Conservation (phyloP, 176 grass and related monocot species). For the Juncus inflexus region DNA sequence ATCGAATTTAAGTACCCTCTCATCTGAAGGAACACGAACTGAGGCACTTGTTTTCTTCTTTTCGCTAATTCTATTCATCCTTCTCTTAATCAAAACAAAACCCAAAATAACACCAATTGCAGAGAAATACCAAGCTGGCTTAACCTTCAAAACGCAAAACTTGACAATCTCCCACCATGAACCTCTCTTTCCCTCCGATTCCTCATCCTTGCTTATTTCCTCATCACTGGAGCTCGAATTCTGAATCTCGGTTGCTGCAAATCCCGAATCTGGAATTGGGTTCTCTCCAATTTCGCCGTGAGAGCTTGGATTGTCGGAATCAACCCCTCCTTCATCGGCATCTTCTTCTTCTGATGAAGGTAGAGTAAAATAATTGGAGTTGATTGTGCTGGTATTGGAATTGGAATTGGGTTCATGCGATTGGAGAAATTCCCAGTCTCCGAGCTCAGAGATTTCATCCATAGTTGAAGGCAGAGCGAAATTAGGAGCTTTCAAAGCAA, state of each 20-base stretch:
- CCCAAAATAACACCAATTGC: constrained; percentile 34
- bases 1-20: constrained; percentile 26
- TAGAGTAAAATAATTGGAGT: constrained; percentile 32
- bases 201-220: constrained; percentile 1
- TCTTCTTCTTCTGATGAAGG: constrained; percentile 13
- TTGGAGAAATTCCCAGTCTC: constrained; percentile 33
- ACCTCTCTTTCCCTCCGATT: constrained; percentile 10
- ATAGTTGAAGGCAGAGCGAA: neutral
- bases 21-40: constrained; percentile 19
- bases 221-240: constrained; percentile 23
- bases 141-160: constrained; percentile 23
- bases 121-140: constrained; percentile 37
- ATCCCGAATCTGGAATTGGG: neutral
- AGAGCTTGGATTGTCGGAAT: constrained; percentile 41
- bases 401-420: constrained; percentile 4
- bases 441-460: constrained; percentile 19
- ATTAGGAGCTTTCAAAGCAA: neutral
- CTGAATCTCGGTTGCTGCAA: constrained; percentile 4
- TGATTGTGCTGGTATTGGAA: constrained; percentile 22
- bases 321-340: constrained; percentile 26
- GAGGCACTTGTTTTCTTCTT: constrained; percentile 5
- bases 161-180: constrained; percentile 29
- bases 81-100: constrained; percentile 33
- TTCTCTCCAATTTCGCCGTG: constrained; percentile 16
- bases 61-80: constrained; percentile 30